Percentiles rank a stretch among this genome's conserved stretches.
phyloP scores from a whole-genome alignment of 441 rosid genomes.

The Populus hybrid region DNA sequence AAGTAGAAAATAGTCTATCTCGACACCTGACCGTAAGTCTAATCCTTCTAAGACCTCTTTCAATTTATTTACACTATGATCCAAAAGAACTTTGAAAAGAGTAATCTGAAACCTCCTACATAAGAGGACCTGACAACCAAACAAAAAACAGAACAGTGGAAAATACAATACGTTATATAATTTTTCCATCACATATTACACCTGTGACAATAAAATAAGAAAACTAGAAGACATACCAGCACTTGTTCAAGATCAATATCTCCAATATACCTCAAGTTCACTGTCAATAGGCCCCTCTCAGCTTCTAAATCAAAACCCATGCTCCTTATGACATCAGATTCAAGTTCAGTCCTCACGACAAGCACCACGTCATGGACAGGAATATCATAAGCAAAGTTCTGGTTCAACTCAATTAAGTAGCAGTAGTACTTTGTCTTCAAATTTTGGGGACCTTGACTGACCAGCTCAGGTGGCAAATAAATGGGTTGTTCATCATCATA shows the following conservation, averaged over 20 bases:
- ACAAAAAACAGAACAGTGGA: not conserved
- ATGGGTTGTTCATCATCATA: conserved; percentile 58
- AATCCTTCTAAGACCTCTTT: conserved; percentile 29
- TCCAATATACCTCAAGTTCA: conserved; percentile 49
- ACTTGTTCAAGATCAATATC: conserved; percentile 32
- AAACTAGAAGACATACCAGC: conserved; percentile 31
- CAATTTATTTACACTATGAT: conserved; percentile 40
- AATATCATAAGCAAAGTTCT: conserved; percentile 34
- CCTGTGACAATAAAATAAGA: not conserved
- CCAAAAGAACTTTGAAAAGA: conserved; percentile 58
- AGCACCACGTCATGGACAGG: conserved; percentile 53
- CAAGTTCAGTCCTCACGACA: conserved; percentile 43
- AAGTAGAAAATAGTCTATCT: conserved; percentile 64
- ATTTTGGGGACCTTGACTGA: conserved; percentile 22
- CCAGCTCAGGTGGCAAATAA: conserved; percentile 74
- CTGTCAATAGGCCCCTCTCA: conserved; percentile 49
- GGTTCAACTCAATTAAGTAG: conserved; percentile 56
- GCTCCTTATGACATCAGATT: conserved; percentile 35
- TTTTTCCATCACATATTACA: not conserved
- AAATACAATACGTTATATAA: not conserved
- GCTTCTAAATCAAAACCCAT: conserved; percentile 45
- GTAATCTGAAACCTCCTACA: conserved; percentile 68
- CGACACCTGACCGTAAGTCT: conserved; percentile 21
- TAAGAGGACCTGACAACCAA: conserved; percentile 45
- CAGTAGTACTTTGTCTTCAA: conserved; percentile 36